phyloP scores from a whole-genome alignment of 331 rosid genomes.

The Quercus phellos region DNA sequence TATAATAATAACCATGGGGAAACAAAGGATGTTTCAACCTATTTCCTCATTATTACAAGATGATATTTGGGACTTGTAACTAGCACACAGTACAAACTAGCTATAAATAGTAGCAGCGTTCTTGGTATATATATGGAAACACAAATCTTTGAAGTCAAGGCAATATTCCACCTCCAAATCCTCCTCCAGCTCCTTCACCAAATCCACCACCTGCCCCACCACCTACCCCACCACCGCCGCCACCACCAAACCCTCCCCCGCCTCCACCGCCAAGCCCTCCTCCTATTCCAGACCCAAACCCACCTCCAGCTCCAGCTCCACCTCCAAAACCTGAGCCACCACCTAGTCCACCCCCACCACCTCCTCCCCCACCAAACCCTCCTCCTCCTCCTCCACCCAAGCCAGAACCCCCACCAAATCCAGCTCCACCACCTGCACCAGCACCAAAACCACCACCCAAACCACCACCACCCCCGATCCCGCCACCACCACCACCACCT shows the following conservation, averaged over 20 bases:
- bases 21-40: not conserved
- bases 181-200: constrained; percentile 33
- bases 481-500: constrained; percentile 16
- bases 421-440: constrained; percentile 18
- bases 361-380: not conserved
- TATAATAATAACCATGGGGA: not conserved
- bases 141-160: not conserved
- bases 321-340: not conserved
- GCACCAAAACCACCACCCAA: constrained; percentile 2
- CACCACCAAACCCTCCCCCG: constrained; percentile 24
- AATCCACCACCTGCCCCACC: constrained; percentile 10
- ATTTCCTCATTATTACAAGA: not conserved
- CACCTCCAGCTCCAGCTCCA: constrained; percentile 27
- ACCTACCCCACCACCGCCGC: not conserved
- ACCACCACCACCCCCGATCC: constrained; percentile 1
- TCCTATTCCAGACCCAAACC: constrained; percentile 21
- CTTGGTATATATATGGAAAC: not conserved
- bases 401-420: constrained; percentile 8
- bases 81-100: not conserved
- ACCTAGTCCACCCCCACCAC: not conserved
- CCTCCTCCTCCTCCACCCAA: not conserved
- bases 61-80: not conserved
- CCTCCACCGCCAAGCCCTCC: constrained; percentile 23
- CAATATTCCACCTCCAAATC: constrained; percentile 9
- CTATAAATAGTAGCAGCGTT: too few species aligned